phyloP scores from a whole-genome alignment of 495 filamentous ascomycete species.

The Annulohypoxylon nitens region DNA sequence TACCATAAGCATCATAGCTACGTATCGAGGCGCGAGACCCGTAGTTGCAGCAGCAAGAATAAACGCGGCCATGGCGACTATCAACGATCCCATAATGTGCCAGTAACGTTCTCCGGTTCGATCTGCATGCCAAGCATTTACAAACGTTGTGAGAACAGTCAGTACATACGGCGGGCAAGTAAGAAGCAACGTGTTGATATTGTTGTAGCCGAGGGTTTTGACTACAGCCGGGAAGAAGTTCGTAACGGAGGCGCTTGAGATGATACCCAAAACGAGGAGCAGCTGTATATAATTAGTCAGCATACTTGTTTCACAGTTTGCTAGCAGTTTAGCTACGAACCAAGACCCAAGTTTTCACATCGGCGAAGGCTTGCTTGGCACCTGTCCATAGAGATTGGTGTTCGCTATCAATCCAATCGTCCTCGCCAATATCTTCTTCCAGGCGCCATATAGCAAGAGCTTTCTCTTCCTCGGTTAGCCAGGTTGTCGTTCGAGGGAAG shows the following conservation, averaged over 20 bases:
- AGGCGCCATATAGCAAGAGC: slow-evolving; percentile 77
- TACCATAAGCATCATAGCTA: slow-evolving; percentile 88
- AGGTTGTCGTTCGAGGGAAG: slow-evolving; percentile 80
- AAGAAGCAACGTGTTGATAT: slow-evolving; percentile 76
- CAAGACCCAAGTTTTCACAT: slow-evolving; percentile 79
- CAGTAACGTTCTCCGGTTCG: slow-evolving; percentile 82
- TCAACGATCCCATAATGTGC: slow-evolving; percentile 78
- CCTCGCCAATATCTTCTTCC: slow-evolving; percentile 82
- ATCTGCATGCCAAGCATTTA: slow-evolving; percentile 85
- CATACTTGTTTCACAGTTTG: slow-evolving; percentile 1
- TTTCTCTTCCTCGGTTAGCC: slow-evolving; percentile 78
- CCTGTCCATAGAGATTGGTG: slow-evolving; percentile 76
- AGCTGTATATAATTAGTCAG: slow-evolving; percentile 56
- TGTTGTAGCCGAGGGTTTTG: slow-evolving; percentile 69
- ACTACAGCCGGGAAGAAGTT: slow-evolving; percentile 94
- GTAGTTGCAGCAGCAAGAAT: slow-evolving; percentile 81
- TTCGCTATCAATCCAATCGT: slow-evolving; percentile 75
- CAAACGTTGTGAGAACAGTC: slow-evolving; percentile 75
- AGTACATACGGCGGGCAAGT: slow-evolving; percentile 83
- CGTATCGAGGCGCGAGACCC: slow-evolving; percentile 73
- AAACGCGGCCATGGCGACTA: slow-evolving; percentile 77
- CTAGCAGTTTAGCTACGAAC: slow-evolving; percentile 53
- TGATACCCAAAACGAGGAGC: slow-evolving; percentile 77
- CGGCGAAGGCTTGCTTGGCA: slow-evolving; percentile 75
- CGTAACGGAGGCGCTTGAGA: slow-evolving; percentile 79